Base-by-base conservation (phyloP, 345 rosid genomes). In the Jatropha curcas region DNA sequence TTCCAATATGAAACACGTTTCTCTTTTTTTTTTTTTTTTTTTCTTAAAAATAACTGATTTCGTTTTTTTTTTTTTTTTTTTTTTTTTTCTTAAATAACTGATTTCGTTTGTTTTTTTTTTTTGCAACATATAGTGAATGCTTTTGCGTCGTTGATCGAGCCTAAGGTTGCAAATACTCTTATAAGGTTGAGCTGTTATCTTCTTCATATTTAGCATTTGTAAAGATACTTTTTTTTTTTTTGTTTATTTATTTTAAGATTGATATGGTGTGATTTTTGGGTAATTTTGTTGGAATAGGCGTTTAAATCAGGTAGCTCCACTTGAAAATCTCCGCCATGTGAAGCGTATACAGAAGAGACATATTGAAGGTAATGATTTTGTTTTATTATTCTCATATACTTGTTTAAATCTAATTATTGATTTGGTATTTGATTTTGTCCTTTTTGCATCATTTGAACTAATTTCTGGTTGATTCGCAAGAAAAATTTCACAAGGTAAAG, bases 321-420 rank as follows among this genome's bases (percentile, higher is more conserved):
- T 91, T 34, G 91, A 90, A 79, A 77, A 88, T 80, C 84, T 87
- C 55, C 88, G 87, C 31, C 98, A 93, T 70, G 86, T 90, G 52
- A 93, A 91, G 86, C 86, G 94, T 71, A 82, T 91, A 69, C 88
- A 80, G 37, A 88, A 84, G 82, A 84, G 80, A 71, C 50, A 73
- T 58, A 71, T 81, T 11, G 85, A 83, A 60, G 82, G 78, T 73
- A 89, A 91, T 62, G 5, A 17, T 28, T 5, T 25, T 6, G 13
- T 11, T 22, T 62, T 30, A 3, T 13, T 35, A 5, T 37, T 19
- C 37, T 17, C 25, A 17, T 58, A 55, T 27, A 5, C 12, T 17
- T 37, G 28, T 59, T 52, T 19, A 1, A 16, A 46, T 12, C 51
- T 14, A 17, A 13, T 12, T 24, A 58, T 3, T 39, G 37, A n/a